Evolutionary conservation across 1,139 yeast species (phyloP).

Genomic region (Barnettozyma hawaiiensis): DNA sequence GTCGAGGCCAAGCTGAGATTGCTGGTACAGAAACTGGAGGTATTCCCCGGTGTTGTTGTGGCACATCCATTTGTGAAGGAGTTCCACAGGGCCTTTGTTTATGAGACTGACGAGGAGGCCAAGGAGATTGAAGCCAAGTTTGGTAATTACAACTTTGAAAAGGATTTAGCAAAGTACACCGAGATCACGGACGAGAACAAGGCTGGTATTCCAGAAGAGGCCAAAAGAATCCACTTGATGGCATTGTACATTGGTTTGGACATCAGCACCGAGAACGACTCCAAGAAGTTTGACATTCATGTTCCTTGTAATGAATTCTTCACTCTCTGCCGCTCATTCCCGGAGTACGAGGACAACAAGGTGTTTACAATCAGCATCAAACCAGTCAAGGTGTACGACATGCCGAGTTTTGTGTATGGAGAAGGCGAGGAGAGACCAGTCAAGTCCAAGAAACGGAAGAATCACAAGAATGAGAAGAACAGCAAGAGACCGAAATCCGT

Average conservation of each 20-base stretch:
- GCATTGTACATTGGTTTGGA: slow-evolving; percentile 78
- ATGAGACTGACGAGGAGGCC: slow-evolving; percentile 49
- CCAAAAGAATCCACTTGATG: slow-evolving; percentile 54
- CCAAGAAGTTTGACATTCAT: slow-evolving; percentile 75
- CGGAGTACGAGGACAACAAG: slow-evolving; percentile 56
- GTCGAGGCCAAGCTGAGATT: slow-evolving; percentile 84
- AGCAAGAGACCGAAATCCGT: slow-evolving; percentile 30
- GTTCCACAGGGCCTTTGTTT: slow-evolving; percentile 52
- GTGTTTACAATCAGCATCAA: slow-evolving; percentile 56
- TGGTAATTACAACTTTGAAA: slow-evolving; percentile 46
- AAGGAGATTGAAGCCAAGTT: slow-evolving; percentile 48
- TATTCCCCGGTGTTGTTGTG: slow-evolving; percentile 61
- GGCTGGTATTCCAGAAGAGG: slow-evolving; percentile 26
- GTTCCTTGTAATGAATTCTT: slow-evolving; percentile 89
- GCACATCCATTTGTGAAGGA: slow-evolving; percentile 92
- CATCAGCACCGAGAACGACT: slow-evolving; percentile 40
- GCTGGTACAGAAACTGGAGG: slow-evolving; percentile 76
- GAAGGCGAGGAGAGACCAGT: slow-evolving; percentile 75
- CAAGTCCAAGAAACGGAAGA: slow-evolving; percentile 49
- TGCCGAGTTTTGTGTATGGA: slow-evolving; percentile 78
- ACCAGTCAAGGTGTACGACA: slow-evolving; percentile 72
- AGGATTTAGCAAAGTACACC: slow-evolving; percentile 29
- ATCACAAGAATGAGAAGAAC: slow-evolving; percentile 28
- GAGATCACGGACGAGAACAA: slow-evolving; percentile 34
- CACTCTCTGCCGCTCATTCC: slow-evolving; percentile 71